Evolutionary conservation across 1,284 basidiomycete genomes (phyloP).

Genomic region (Heterobasidion parviporum): DNA sequence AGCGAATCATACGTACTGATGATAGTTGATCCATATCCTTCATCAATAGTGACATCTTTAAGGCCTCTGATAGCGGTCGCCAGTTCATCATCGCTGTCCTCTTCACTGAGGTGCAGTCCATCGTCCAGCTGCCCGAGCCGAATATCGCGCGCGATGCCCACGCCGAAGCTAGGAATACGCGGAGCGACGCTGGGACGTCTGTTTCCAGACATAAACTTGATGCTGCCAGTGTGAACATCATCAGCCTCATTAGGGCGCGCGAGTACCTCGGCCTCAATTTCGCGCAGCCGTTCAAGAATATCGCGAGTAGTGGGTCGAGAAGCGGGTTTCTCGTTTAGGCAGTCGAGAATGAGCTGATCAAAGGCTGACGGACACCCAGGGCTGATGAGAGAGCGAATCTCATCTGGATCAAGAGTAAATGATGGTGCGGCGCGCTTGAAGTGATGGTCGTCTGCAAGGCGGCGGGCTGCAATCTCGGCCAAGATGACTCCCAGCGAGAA

Average conservation of each 20-base stretch:
- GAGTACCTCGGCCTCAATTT: slow-evolving; percentile 78
- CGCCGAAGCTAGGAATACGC: slow-evolving; percentile 80
- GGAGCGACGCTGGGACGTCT: slow-evolving; percentile 53
- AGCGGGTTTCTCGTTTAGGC: slow-evolving; percentile 61
- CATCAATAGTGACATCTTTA: slow-evolving; percentile 35
- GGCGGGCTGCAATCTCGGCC: slow-evolving; percentile 84
- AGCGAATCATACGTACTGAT: slow-evolving; percentile 6
- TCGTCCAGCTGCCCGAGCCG: slow-evolving; percentile 14
- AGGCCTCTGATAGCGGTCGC: slow-evolving; percentile 55
- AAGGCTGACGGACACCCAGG: slow-evolving; percentile 77
- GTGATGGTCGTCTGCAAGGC: slow-evolving; percentile 72
- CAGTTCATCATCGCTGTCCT: slow-evolving; percentile 67
- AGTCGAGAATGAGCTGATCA: slow-evolving; percentile 73
- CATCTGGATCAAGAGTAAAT: slow-evolving; percentile 73
- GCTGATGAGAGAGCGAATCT: slow-evolving; percentile 65
- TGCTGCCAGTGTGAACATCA: slow-evolving; percentile 77
- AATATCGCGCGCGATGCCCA: slow-evolving; percentile 60
- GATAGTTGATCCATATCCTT: slow-evolving; percentile 16
- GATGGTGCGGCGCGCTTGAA: slow-evolving; percentile 75
- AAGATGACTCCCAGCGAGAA: slow-evolving; percentile 95
- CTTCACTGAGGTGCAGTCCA: slow-evolving; percentile 30
- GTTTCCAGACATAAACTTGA: slow-evolving; percentile 67
- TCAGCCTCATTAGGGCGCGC: slow-evolving; percentile 54
- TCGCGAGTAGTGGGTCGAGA: slow-evolving; percentile 70
- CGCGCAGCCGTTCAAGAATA: slow-evolving; percentile 67